These are phyloP conservation scores for Tetragonia tetragonoides DNA, from an alignment of 148 eudicot species.

Conservation along the genomic window DNA sequence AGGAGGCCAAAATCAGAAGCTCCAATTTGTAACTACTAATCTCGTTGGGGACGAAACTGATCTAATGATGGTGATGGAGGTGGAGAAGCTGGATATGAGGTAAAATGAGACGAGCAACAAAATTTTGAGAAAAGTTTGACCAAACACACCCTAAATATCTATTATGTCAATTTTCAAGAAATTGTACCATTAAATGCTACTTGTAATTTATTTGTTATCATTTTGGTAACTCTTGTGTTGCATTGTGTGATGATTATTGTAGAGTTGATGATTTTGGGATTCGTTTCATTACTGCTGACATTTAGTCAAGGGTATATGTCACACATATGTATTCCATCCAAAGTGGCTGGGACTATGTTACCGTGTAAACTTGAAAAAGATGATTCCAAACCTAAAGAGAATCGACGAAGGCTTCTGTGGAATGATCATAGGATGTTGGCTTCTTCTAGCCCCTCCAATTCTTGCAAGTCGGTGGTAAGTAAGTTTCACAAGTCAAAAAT, in stretches of 20 bases:
- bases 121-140: too few relatives aligned
- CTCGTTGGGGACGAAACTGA: too few relatives aligned
- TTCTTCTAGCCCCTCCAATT: slow-evolving; percentile 3
- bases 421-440: slow-evolving; percentile 38
- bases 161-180: background rate
- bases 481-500: background rate
- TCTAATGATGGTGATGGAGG: too few relatives aligned
- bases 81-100: too few relatives aligned
- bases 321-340: slow-evolving; percentile 54
- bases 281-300: slow-evolving; percentile 79
- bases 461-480: slow-evolving; percentile 58
- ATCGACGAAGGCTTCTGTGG: slow-evolving; percentile 45
- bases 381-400: slow-evolving; percentile 10
- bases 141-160: too few relatives aligned
- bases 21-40: too few relatives aligned
- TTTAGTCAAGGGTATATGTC: slow-evolving; percentile 78
- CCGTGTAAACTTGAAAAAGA: slow-evolving; percentile 42
- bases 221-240: background rate
- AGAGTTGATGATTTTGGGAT: slow-evolving; percentile 96
- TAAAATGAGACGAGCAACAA: too few relatives aligned
- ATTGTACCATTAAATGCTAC: background rate
- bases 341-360: slow-evolving; percentile 61
- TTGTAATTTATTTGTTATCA: background rate
- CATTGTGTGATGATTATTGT: slow-evolving; percentile 22
- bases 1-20: too few relatives aligned